phyloP scores from a whole-genome alignment of 148 eudicot genomes.

The Suaeda aralocaspica region DNA sequence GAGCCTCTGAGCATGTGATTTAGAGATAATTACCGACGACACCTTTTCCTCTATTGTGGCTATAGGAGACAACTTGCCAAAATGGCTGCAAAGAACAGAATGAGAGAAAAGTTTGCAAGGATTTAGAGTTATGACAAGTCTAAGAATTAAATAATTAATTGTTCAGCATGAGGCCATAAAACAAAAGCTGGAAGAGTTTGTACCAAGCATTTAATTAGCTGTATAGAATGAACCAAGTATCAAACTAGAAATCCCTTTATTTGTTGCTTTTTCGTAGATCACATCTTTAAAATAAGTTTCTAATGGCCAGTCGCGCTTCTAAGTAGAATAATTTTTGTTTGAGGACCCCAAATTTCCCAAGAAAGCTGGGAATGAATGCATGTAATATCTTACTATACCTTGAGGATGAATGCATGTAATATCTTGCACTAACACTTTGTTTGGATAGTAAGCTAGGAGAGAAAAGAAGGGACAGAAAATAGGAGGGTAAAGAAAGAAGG shows the following conservation, averaged over 20 bases:
- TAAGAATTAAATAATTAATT: background rate
- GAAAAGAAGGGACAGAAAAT: too few species aligned
- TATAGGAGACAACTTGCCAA: conserved; percentile 61
- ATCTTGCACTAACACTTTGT: too few species aligned
- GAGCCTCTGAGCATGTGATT: background rate
- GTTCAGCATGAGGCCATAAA: background rate
- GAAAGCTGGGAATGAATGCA: background rate
- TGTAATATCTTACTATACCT: background rate
- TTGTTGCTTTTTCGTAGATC: background rate
- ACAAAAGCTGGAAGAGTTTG: background rate
- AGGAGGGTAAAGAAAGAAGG: too few species aligned
- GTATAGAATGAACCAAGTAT: background rate
- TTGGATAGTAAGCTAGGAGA: too few species aligned
- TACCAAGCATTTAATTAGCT: background rate
- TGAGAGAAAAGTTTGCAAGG: background rate
- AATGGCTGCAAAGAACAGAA: conserved; percentile 65
- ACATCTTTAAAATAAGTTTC: background rate
- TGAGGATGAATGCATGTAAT: background rate
- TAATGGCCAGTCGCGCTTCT: too few species aligned
- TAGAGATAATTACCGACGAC: conserved; percentile 60
- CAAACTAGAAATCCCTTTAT: background rate
- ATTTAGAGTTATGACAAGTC: background rate
- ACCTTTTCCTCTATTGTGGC: conserved; percentile 73
- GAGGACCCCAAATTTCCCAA: background rate
- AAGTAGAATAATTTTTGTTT: background rate